Base-by-base conservation (phyloP, 495 filamentous ascomycete genomes). In the Staphylotrichum tortipilum region DNA sequence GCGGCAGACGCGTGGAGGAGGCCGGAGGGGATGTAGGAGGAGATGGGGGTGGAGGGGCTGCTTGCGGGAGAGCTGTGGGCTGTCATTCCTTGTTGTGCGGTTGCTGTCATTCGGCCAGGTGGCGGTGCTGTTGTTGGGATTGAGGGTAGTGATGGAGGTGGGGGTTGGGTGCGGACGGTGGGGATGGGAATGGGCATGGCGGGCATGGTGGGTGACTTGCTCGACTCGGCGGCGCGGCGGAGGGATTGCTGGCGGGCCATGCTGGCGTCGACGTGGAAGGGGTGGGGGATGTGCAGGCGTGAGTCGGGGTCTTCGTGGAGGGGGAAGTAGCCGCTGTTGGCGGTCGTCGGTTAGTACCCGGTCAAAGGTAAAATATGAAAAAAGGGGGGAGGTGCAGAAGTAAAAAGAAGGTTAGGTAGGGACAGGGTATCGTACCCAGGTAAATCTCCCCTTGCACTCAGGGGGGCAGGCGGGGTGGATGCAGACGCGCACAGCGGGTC, bases 361-460 rank as follows among this genome's bases (percentile, higher is more conserved):
- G n/a, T 2, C 23, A 19, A 30, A n/a, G n/a, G n/a, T n/a, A n/a
- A n/a, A n/a, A n/a, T n/a, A n/a, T n/a, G n/a, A n/a, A n/a, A n/a
- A n/a, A n/a, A n/a, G n/a, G n/a, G n/a, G n/a, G n/a, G n/a, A n/a
- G n/a, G n/a, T n/a, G n/a, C n/a, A n/a, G n/a, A n/a, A n/a, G n/a
- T 5, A n/a, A 14, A 9, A 19, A 19, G 0, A n/a, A 10, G 12
- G 24, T 19, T 10, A 24, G 12, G 29, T 44, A 9, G 38, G 30
- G n/a, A 10, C 43, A 36, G 29, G 48, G 19, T 30, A 51, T 37
- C 3, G 36, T 68, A 77, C 74, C 75, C 74, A 44, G 57, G 66
- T 42, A 72, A 49, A 60, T 78, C 75, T 23, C 74, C 75, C 45
- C 75, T 63, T 26, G 70, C 74, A 24, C 74, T 72, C 33, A 78